Evolutionary conservation across 768 basidiomycete species (phyloP), one percentile per base, ranked within the genome.

Genomic region (Tricholoma terreum): DNA sequence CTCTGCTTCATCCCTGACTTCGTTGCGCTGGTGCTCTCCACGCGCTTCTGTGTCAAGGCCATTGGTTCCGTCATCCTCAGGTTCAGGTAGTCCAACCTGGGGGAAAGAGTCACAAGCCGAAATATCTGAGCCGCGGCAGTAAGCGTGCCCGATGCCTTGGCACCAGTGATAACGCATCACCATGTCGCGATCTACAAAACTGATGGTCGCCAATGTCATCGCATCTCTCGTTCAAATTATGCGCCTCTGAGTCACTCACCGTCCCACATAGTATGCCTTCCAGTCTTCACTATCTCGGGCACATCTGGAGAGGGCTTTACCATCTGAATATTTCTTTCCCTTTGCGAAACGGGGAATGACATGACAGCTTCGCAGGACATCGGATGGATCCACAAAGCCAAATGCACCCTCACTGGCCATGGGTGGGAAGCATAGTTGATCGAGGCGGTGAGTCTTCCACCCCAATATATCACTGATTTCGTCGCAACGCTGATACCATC

Each of bases 321-420:
- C 50, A 52, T 48, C 58, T 8, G 6, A 9, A 27, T 58, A 52
- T 0, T 7, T 36, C 31, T 50, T 58, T 8, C 61, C 61, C 15
- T 40, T 8, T 12, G 61, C 35, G 17, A 62, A 60, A 0, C 6
- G 12, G 12, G 63, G 63, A 6, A 62, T 60, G 30, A 64, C 49
- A 33, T 62, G 61, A 42, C 51, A 48, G n/a, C 58, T 52, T 19
- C 63, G 52, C 7, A 64, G 24, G 19, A 60, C 50, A 54, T 62
- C 58, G 11, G 17, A 35, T n/a, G 63, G 63, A 34, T 58, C 46
- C 0, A 62, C 22, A 34, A 64, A 64, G 6, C 46, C 61, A 52
- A 64, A 56, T 12, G 61, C 52, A 10, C 36, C 46, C 11, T 46
- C 48, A 15, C 30, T 21, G 0, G 21, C 8, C 21, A 63, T 50